phyloP scores from a whole-genome alignment of 2,329 filamentous ascomycete genomes.

The Colletotrichum tanaceti region DNA sequence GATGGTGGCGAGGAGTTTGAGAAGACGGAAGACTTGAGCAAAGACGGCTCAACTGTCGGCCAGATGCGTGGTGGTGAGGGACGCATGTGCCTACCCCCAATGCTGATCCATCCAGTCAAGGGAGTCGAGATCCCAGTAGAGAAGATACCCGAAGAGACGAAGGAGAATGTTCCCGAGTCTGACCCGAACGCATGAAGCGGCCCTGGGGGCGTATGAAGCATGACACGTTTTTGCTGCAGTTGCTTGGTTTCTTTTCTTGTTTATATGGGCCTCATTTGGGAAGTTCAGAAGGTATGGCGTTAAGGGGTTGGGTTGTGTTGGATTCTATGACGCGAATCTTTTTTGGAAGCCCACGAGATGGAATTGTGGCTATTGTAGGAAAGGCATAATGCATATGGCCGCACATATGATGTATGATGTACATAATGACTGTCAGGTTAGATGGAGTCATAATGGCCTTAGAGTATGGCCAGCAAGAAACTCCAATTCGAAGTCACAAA shows the following conservation, averaged over 20 bases:
- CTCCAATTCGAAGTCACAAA: slow-evolving; percentile 20
- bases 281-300: slow-evolving; percentile 37
- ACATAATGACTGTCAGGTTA: slow-evolving; percentile 40
- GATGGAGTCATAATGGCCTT: slow-evolving; percentile 35
- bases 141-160: slow-evolving; percentile 61
- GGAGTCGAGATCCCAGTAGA: slow-evolving; percentile 74
- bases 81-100: slow-evolving; percentile 90
- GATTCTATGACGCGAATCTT: slow-evolving; percentile 19
- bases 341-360: slow-evolving; percentile 21
- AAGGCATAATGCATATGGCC: slow-evolving; percentile 35
- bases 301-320: slow-evolving; percentile 35
- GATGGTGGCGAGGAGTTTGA: slow-evolving; percentile 84
- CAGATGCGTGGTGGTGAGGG: slow-evolving; percentile 77
- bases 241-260: slow-evolving; percentile 17
- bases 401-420: slow-evolving; percentile 39
- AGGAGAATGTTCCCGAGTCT: slow-evolving; percentile 58
- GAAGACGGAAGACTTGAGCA: slow-evolving; percentile 64
- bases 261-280: slow-evolving; percentile 25
- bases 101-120: slow-evolving; percentile 92
- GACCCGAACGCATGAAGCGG: slow-evolving; percentile 57
- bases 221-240: slow-evolving; percentile 25
- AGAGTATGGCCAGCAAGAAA: slow-evolving; percentile 21
- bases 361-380: slow-evolving; percentile 33
- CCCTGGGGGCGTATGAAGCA: slow-evolving; percentile 23
- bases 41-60: slow-evolving; percentile 60